Base-by-base conservation (phyloP, 768 basidiomycete genomes). In the Zangia roseola region DNA sequence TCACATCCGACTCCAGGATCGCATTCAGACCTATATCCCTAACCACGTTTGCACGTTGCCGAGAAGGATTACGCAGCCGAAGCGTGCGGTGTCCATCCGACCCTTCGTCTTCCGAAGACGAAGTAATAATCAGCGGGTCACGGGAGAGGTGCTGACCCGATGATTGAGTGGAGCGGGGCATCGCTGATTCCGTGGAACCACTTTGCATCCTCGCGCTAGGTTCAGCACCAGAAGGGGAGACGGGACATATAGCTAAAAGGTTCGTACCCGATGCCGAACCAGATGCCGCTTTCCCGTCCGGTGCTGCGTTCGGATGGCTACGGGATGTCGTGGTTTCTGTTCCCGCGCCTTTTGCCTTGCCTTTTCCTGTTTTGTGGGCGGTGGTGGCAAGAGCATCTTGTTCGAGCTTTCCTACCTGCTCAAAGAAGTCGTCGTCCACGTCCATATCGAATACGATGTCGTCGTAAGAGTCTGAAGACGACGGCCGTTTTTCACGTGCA, bases 1-100 rank as follows among this genome's bases (percentile, higher is more conserved):
- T 81, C 24, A 88, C 71, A 21, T 82, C 79, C 16, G 64, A 68
- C 21, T 66, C 59, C 10, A 54, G 17, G 55, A 28, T 76, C 68
- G 56, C 72, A 62, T 63, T 56, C 21, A 56, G 20, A 54, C 30
- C 77, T 69, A 55, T 69, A 62, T 16, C 28, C 35, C 23, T 50
- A 39, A 24, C 7, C 17, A 49, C 55, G 10, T 35, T 40, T 34
- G 20, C 21, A n/a, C 2, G 5, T 20, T 10, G 7, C 39, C 6
- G 8, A 24, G 23, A 30, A 14, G 13, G 30, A 13, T 30, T 30
- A 31, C 31, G 14, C 31, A 14, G 31, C 14, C 4, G 14, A 16
- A 31, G 14, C 14, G 6, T 21, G 14, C 36, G 9, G 14, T 4
- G 31, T 14, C 2, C 31, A 14, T 16, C 14, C 31, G 14, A 16